These are phyloP conservation scores for Amphichorda felina DNA, from an alignment of 2,329 filamentous ascomycete genomes.

Conservation along the genomic window DNA sequence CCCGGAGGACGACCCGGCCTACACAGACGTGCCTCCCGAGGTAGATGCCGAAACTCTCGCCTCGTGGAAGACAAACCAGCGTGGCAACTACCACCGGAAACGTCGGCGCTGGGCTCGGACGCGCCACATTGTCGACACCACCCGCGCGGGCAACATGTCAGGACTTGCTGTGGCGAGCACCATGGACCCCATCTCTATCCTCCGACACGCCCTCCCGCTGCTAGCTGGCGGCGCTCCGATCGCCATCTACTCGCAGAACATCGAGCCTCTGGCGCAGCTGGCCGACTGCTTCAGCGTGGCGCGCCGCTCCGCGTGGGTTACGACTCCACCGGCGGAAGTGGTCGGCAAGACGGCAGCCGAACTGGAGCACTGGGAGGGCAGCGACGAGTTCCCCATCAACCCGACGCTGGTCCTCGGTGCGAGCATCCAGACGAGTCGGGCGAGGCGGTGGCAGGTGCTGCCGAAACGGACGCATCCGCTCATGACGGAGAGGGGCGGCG, in stretches of 20 bases:
- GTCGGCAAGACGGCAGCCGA: constrained; percentile 32
- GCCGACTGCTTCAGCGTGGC: constrained; percentile 78
- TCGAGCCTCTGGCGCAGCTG: constrained; percentile 68
- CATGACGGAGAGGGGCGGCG: constrained; percentile 81
- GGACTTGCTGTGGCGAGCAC: constrained; percentile 71
- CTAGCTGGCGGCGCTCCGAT: constrained; percentile 74
- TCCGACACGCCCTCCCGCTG: constrained; percentile 66
- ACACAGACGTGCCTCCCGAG: constrained; percentile 50
- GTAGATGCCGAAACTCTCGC: constrained; percentile 50
- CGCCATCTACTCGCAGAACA: constrained; percentile 70
- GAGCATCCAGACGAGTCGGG: constrained; percentile 67
- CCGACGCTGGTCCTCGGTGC: constrained; percentile 73
- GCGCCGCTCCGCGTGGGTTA: constrained; percentile 64
- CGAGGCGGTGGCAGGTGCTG: constrained; percentile 78
- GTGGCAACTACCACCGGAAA: constrained; percentile 82
- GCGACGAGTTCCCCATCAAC: constrained; percentile 74
- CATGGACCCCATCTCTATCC: constrained; percentile 69
- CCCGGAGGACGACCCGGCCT: constrained; percentile 63
- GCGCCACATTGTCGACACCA: constrained; percentile 60
- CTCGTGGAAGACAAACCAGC: constrained; percentile 67
- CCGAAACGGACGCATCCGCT: constrained; percentile 85
- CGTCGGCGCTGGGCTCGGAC: constrained; percentile 68
- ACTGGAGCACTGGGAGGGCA: constrained; percentile 45
- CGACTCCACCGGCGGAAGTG: constrained; percentile 33
- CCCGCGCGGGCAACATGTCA: constrained; percentile 65